Conservation (phyloP, 805 yeast species). For the Cyberlindnera maritima region DNA sequence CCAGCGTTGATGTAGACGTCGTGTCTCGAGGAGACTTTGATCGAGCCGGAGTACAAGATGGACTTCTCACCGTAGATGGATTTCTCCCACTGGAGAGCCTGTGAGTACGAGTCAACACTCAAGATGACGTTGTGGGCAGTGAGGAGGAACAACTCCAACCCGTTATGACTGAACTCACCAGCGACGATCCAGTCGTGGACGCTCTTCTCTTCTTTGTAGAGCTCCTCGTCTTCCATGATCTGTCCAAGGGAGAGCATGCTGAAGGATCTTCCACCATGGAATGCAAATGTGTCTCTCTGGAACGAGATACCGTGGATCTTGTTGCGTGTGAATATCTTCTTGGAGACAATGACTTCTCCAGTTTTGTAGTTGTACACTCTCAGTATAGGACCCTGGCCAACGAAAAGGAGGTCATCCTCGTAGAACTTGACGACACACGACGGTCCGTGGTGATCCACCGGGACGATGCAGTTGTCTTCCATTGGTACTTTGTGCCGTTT, state of each 20-base stretch:
- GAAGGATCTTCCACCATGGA: conserved; percentile 76
- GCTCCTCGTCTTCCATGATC: conserved; percentile 26
- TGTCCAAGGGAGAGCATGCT: conserved; percentile 37
- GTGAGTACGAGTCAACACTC: conserved; percentile 32
- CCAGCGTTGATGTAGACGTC: conserved; percentile 74
- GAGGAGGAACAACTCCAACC: conserved; percentile 46
- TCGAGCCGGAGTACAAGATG: conserved; percentile 82
- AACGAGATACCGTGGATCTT: conserved; percentile 78
- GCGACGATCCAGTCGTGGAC: conserved; percentile 80
- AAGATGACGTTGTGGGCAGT: conserved; percentile 79
- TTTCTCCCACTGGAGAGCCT: conserved; percentile 29
- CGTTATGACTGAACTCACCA: conserved; percentile 45
- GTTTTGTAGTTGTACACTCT: conserved; percentile 48
- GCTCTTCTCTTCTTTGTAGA: conserved; percentile 40
- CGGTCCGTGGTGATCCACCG: conserved; percentile 21
- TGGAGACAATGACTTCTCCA: conserved; percentile 35
- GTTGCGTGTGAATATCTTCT: conserved; percentile 59
- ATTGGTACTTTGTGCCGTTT: too few species aligned
- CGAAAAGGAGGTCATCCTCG: conserved; percentile 39
- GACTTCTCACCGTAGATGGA: conserved; percentile 66
- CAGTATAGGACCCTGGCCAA: conserved; percentile 72
- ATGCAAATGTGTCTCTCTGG: conserved; percentile 33
- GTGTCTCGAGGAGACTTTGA: conserved; percentile 43
- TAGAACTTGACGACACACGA: conserved; percentile 20
- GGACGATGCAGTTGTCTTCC: conserved; percentile 3